A percentile compares a stretch with the other conserved stretches of the same genome.
Conservation (phyloP, 352 stramenopile genomes). For the Phytophthora constricta region DNA sequence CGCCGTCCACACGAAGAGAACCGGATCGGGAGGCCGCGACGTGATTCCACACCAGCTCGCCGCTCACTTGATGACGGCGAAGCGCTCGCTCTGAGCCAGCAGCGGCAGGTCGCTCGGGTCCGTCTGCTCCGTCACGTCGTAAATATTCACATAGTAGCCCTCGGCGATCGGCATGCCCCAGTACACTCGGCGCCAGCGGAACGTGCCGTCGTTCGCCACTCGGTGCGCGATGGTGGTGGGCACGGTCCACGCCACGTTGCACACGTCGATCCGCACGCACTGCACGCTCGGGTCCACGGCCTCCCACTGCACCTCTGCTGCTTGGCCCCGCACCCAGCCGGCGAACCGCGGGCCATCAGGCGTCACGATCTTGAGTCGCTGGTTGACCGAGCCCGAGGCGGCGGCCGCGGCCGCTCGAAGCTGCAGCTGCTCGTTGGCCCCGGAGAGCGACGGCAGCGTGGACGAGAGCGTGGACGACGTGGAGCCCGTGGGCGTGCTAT, state of each 20-base stretch:
- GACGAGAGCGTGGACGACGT: slow-evolving; percentile 31
- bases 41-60: not conserved
- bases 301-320: slow-evolving; percentile 82
- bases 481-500: slow-evolving; percentile 30
- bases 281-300: slow-evolving; percentile 72
- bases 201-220: slow-evolving; percentile 73
- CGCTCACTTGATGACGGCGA: slow-evolving; percentile 63
- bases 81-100: slow-evolving; percentile 73
- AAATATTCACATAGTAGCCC: slow-evolving; percentile 90
- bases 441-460: slow-evolving; percentile 9
- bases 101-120: slow-evolving; percentile 50
- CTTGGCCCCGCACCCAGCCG: slow-evolving; percentile 81
- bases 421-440: slow-evolving; percentile 45
- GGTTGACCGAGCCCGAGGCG: slow-evolving; percentile 28
- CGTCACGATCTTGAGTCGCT: slow-evolving; percentile 61
- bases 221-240: slow-evolving; percentile 76
- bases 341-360: slow-evolving; percentile 54
- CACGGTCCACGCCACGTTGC: slow-evolving; percentile 83
- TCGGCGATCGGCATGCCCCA: slow-evolving; percentile 88
- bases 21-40: slow-evolving; percentile 21
- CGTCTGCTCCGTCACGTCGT: slow-evolving; percentile 73
- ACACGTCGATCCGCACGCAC: slow-evolving; percentile 86
- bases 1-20: slow-evolving; percentile 30
- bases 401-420: slow-evolving; percentile 37
- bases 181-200: slow-evolving; percentile 80